A percentile compares a stretch with the other conserved stretches of the same genome.
phyloP scores from a whole-genome alignment of 2,329 filamentous ascomycete species.

The Colletotrichum ledebouriae region DNA sequence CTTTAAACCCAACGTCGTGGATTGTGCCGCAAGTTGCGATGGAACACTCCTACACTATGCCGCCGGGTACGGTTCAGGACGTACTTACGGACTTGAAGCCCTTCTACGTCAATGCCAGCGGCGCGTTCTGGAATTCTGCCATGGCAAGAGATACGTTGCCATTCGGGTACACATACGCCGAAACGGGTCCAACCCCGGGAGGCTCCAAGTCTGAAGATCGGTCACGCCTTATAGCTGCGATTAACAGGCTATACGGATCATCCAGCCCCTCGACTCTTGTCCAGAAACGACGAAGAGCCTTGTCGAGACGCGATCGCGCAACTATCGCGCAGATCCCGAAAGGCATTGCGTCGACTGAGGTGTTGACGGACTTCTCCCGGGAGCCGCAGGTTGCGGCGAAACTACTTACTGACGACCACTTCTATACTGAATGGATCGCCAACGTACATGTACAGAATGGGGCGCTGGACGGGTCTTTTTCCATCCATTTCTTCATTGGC shows the following conservation, averaged over 20 bases:
- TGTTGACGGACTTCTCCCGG: constrained; percentile 22
- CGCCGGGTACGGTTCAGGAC: constrained; percentile 66
- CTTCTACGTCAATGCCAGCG: constrained; percentile 71
- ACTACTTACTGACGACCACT: constrained; percentile 45
- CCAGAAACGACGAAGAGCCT: constrained; percentile 19
- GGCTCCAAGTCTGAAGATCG: constrained; percentile 54
- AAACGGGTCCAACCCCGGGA: constrained; percentile 57
- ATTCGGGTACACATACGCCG: constrained; percentile 83
- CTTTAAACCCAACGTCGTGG: constrained; percentile 77
- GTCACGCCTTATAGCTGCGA: constrained; percentile 60
- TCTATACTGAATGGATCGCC: constrained; percentile 75
- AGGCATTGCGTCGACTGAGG: constrained; percentile 9
- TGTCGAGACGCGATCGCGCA: background rate
- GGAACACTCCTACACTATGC: constrained; percentile 73
- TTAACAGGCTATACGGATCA: constrained; percentile 65
- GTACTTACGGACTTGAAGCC: constrained; percentile 73
- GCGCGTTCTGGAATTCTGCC: constrained; percentile 77
- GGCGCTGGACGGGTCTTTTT: constrained; percentile 71
- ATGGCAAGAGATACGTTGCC: constrained; percentile 68
- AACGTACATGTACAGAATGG: constrained; percentile 74
- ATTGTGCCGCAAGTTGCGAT: constrained; percentile 68
- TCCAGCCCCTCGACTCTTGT: constrained; percentile 48
- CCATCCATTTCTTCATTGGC: constrained; percentile 77
- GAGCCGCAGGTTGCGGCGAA: constrained; percentile 19
- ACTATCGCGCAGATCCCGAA: constrained; percentile 40